phyloP scores from a whole-genome alignment of 805 yeast genomes.

The Metschnikowia bowlesiae region DNA sequence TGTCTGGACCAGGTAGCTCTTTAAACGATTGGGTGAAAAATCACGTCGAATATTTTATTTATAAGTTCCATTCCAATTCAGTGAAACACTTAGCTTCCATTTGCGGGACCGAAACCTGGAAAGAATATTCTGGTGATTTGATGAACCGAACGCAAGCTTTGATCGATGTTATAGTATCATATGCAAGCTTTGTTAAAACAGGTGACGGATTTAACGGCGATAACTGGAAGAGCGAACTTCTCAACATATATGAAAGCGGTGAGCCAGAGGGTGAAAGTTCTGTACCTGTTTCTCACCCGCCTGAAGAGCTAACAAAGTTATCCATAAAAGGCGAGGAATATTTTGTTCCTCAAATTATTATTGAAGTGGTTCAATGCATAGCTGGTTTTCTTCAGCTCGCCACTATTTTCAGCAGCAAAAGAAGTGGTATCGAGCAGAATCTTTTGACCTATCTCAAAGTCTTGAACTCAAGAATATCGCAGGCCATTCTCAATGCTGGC shows the following conservation, averaged over 20 bases:
- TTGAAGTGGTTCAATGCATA: slow-evolving; percentile 25
- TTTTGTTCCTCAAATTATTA: slow-evolving; percentile 28
- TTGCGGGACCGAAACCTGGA: slow-evolving; percentile 75
- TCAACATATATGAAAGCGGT: slow-evolving; percentile 21
- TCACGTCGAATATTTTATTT: slow-evolving; percentile 59
- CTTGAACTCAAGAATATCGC: slow-evolving; percentile 51
- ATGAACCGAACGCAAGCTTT: slow-evolving; percentile 25
- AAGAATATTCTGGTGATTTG: slow-evolving; percentile 55
- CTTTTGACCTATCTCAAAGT: slow-evolving; percentile 42
- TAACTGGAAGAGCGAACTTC: slow-evolving; percentile 22
- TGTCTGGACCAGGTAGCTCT: slow-evolving; percentile 44
- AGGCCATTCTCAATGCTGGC: slow-evolving; percentile 67
- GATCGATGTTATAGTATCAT: slow-evolving; percentile 23
- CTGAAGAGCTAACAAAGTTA: neutral
- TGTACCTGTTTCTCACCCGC: neutral
- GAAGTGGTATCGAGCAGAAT: slow-evolving; percentile 38
- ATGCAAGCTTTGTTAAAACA: slow-evolving; percentile 21
- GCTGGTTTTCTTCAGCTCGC: slow-evolving; percentile 55
- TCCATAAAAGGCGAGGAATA: slow-evolving; percentile 21
- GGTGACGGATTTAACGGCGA: slow-evolving; percentile 23
- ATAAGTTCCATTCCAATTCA: slow-evolving; percentile 50
- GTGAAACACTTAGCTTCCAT: slow-evolving; percentile 42
- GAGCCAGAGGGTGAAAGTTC: neutral
- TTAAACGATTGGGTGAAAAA: slow-evolving; percentile 63
- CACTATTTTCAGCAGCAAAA: slow-evolving; percentile 49